These are phyloP conservation scores for Eucalyptus lansdowneana DNA, from an alignment of 345 rosid genomes.

Conservation along the genomic window DNA sequence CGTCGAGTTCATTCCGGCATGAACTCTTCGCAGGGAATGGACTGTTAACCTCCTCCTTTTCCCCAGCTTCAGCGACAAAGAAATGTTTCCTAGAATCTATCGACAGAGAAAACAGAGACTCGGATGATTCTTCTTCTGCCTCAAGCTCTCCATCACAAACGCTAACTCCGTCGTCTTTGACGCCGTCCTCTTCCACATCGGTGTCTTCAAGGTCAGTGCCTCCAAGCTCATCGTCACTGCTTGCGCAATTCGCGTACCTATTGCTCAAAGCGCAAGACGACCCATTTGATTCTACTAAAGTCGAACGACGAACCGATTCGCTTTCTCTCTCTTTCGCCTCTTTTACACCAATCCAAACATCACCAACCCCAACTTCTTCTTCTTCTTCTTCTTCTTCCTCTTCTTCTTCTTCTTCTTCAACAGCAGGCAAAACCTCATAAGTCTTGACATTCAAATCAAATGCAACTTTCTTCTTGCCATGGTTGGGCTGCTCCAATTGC, in stretches of 20 bases:
- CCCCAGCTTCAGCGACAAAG: constrained; percentile 6
- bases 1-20: not conserved
- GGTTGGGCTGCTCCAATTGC: not conserved
- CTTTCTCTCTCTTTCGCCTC: constrained; percentile 1
- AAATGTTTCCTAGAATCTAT: constrained; percentile 36
- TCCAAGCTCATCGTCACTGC: constrained; percentile 6
- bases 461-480: constrained; percentile 22
- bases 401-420: not conserved
- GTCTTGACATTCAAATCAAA: constrained; percentile 33
- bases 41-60: constrained; percentile 33
- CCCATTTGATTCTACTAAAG: not conserved
- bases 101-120: constrained; percentile 51
- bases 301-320: not conserved
- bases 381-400: not conserved
- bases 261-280: not conserved
- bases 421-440: constrained; percentile 1
- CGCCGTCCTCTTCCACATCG: not conserved
- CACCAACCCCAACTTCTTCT: not conserved
- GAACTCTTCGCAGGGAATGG: not conserved
- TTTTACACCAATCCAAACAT: not conserved
- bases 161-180: not conserved
- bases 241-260: constrained; percentile 9
- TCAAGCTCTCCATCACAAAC: not conserved
- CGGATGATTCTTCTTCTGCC: constrained; percentile 40
- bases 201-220: not conserved